These are phyloP conservation scores for Calonectria naviculata DNA, from an alignment of 2,329 filamentous ascomycete species.

Conservation along the genomic window DNA sequence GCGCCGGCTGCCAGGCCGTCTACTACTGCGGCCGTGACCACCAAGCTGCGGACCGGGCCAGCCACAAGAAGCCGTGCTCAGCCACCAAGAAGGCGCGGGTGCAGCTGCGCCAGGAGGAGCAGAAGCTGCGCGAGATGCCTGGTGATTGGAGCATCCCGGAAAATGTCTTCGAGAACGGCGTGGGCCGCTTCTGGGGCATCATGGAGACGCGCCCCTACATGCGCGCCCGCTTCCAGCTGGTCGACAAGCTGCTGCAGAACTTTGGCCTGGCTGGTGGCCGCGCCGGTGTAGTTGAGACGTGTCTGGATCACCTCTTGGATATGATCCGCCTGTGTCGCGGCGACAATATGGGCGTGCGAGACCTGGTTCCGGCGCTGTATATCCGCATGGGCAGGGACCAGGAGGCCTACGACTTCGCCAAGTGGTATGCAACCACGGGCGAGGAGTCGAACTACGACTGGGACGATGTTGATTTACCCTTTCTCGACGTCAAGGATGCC, in stretches of 20 bases:
- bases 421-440: conserved; percentile 43
- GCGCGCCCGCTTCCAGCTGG: conserved; percentile 45
- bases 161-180: conserved; percentile 50
- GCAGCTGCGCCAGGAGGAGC: conserved; percentile 48
- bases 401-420: conserved; percentile 59
- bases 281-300: conserved; percentile 41
- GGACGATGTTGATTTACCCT: conserved; percentile 29
- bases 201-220: conserved; percentile 57
- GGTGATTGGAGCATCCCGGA: conserved; percentile 39
- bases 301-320: conserved; percentile 53
- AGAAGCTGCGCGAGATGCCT: conserved; percentile 46
- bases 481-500: conserved; percentile 49
- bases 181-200: conserved; percentile 57
- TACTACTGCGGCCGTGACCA: conserved; percentile 59
- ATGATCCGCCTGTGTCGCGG: conserved; percentile 56
- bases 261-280: conserved; percentile 44
- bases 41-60: conserved; percentile 48
- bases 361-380: conserved; percentile 52
- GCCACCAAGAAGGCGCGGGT: conserved; percentile 45
- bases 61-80: conserved; percentile 55
- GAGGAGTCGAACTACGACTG: conserved; percentile 29
- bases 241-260: conserved; percentile 43
- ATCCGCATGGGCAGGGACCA: conserved; percentile 61
- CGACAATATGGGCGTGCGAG: conserved; percentile 57
- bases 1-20: conserved; percentile 54